Evolutionary conservation across 106 monocot genomes (phyloP).

Genomic region (Hemerocallis citrina): DNA sequence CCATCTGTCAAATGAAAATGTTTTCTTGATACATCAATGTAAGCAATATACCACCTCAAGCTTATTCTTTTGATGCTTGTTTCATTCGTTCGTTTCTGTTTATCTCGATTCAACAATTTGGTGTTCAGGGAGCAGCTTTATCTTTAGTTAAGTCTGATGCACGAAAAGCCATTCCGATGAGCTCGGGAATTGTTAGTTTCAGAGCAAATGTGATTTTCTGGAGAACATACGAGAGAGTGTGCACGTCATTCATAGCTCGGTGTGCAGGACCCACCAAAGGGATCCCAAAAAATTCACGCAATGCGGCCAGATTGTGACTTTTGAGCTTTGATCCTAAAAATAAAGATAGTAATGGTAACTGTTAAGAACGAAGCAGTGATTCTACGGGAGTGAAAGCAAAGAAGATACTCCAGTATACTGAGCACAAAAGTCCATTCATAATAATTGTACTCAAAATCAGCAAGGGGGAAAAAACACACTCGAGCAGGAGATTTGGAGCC

Average conservation of each 20-base stretch:
- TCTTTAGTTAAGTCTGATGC: constrained; percentile 46
- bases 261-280: constrained; percentile 52
- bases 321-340: constrained; percentile 56
- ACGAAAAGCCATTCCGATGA: constrained; percentile 42
- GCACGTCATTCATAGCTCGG: constrained; percentile 87
- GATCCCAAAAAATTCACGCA: constrained; percentile 51
- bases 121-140: neutral
- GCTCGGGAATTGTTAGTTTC: constrained; percentile 43
- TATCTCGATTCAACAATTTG: neutral
- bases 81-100: too few relatives aligned
- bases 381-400: too few relatives aligned
- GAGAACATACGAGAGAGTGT: constrained; percentile 39
- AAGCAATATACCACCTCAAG: too few relatives aligned
- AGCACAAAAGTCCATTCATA: neutral
- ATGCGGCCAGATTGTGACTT: constrained; percentile 20
- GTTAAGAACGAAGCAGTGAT: too few relatives aligned
- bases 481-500: neutral
- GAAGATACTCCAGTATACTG: too few relatives aligned
- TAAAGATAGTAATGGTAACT: neutral
- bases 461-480: too few relatives aligned
- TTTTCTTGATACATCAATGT: neutral
- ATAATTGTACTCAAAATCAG: neutral
- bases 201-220: constrained; percentile 65
- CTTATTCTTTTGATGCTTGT: too few relatives aligned
- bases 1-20: neutral